Conservation (phyloP, 2,329 filamentous ascomycete species). For the Sporothrix inflata region DNA sequence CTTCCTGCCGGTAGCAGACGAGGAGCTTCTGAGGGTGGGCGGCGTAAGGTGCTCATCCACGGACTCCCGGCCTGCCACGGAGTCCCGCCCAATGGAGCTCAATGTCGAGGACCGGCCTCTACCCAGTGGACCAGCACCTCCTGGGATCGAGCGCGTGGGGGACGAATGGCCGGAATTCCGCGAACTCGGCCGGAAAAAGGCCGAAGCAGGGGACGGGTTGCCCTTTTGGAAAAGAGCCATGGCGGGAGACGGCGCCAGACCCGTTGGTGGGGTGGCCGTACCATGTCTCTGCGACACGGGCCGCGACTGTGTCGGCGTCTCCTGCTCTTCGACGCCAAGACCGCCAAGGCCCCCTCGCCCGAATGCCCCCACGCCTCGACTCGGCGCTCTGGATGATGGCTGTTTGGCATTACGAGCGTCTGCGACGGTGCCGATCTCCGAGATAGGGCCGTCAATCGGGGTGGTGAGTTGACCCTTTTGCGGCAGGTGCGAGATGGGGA, state of each 20-base stretch:
- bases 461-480: constrained; percentile 45
- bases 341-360: constrained; percentile 25
- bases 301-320: constrained; percentile 41
- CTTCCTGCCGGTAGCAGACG: constrained; percentile 79
- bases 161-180: constrained; percentile 68
- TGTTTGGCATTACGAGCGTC: background rate
- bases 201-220: constrained; percentile 51
- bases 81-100: constrained; percentile 76
- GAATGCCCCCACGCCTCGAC: constrained; percentile 20
- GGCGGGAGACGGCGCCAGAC: constrained; percentile 42
- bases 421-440: constrained; percentile 13
- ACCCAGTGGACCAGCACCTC: constrained; percentile 1
- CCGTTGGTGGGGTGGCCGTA: constrained; percentile 38
- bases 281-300: constrained; percentile 37
- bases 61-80: constrained; percentile 70
- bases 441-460: constrained; percentile 25
- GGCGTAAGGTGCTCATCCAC: constrained; percentile 71
- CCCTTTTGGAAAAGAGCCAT: constrained; percentile 41
- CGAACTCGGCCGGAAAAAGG: constrained; percentile 54
- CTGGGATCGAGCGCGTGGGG: constrained; percentile 50
- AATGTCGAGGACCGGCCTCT: constrained; percentile 85
- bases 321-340: constrained; percentile 31
- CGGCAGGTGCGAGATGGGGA: constrained; percentile 84
- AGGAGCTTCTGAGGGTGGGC: constrained; percentile 74
- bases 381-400: constrained; percentile 13